Conservation (phyloP, 257 asterid species). For the Capsicum rhomboideum region DNA sequence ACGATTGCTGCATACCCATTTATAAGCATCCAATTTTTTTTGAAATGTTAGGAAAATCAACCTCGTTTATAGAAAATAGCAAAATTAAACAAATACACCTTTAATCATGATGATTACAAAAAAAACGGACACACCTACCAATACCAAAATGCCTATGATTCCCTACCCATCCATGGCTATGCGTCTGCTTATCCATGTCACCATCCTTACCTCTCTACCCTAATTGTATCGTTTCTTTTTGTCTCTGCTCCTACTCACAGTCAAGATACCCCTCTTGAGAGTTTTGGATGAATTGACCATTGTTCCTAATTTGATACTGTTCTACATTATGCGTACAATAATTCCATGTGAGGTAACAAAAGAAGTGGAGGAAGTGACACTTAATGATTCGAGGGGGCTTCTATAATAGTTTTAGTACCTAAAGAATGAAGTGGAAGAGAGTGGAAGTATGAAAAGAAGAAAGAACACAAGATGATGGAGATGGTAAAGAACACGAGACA, state of each 20-base stretch:
- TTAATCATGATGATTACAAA: neutral
- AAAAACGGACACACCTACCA: neutral
- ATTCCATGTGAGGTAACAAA: neutral
- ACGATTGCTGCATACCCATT: neutral
- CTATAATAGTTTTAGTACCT: neutral
- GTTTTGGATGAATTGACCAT: neutral
- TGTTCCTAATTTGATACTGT: neutral
- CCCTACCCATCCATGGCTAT: neutral
- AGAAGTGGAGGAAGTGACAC: neutral
- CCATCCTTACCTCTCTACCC: neutral
- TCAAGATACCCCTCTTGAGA: neutral
- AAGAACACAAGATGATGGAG: neutral
- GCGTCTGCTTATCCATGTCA: neutral
- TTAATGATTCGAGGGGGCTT: neutral
- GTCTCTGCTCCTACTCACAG: neutral
- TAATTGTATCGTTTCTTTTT: neutral
- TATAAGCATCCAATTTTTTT: neutral
- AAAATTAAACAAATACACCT: neutral
- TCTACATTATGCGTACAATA: neutral
- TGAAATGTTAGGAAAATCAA: neutral
- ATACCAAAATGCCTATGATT: neutral
- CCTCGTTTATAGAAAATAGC: neutral
- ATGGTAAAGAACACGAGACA: neutral
- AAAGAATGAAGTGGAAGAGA: neutral
- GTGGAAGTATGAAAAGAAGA: neutral